Evolutionary conservation across 2,329 filamentous ascomycete genomes (phyloP).

Genomic region (Pyrenophora teres): DNA sequence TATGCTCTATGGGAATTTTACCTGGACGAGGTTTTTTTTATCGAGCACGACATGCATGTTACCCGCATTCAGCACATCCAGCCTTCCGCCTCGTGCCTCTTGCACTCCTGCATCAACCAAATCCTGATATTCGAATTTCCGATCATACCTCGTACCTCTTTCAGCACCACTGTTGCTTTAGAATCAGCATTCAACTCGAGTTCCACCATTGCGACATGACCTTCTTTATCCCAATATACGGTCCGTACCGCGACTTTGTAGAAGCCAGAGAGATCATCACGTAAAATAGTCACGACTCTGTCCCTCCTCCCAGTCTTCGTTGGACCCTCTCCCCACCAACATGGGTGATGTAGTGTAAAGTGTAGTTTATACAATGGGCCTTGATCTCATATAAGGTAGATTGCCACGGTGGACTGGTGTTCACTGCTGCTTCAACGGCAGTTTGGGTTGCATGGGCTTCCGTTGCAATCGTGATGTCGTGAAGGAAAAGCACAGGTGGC

Average conservation of each 20-base stretch:
- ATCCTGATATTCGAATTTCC: slow-evolving; percentile 56
- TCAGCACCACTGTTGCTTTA: slow-evolving; percentile 42
- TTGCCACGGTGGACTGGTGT: slow-evolving; percentile 11
- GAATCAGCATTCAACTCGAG: slow-evolving; percentile 12
- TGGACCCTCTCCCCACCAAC: slow-evolving; percentile 56
- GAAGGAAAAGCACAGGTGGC: slow-evolving; percentile 53
- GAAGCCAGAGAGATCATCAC: slow-evolving; percentile 47
- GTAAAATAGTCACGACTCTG: slow-evolving; percentile 57
- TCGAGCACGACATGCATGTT: slow-evolving; percentile 59
- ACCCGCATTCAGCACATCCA: slow-evolving; percentile 56
- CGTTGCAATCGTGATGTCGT: slow-evolving; percentile 56
- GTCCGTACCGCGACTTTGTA: slow-evolving; percentile 31
- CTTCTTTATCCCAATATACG: slow-evolving; percentile 59
- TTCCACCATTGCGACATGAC: slow-evolving; percentile 56
- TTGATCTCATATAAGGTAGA: not conserved
- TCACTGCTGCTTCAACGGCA: slow-evolving; percentile 49
- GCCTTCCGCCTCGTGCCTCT: slow-evolving; percentile 48
- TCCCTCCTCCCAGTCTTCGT: slow-evolving; percentile 54
- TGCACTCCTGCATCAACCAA: slow-evolving; percentile 53
- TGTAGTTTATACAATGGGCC: slow-evolving; percentile 50
- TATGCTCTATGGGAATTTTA: slow-evolving; percentile 56
- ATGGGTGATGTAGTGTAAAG: slow-evolving; percentile 56
- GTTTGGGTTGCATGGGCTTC: slow-evolving; percentile 48
- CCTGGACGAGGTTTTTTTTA: slow-evolving; percentile 49
- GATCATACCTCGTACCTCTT: slow-evolving; percentile 56